Base-by-base conservation (phyloP, 371 early-diverging fungal species). In the Lichtheimia hyalospora region DNA sequence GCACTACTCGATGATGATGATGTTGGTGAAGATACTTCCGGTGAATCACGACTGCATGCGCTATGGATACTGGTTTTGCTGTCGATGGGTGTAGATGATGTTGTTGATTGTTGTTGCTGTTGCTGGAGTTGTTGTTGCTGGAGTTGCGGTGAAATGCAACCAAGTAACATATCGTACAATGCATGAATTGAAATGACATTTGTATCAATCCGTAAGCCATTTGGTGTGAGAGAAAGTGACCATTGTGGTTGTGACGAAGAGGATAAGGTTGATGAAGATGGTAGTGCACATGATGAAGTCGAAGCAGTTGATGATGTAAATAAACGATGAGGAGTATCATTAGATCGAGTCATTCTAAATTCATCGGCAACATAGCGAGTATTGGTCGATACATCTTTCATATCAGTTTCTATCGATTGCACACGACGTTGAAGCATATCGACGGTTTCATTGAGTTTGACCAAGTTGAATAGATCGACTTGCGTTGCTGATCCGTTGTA, bases 171-270 rank as follows among this genome's bases (percentile, higher is more conserved):
- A 46, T 75, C 68, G 41, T 79, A 74, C 20, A 79, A 40, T 46
- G 70, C 71, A 42, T 74, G 71, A 18, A 79, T 49, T 0, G 80
- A 76, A 14, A 70, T 51, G 34, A 79, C 75, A 23, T 74, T 70
- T 2, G 80, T 79, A 43, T 79, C 77, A 39, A 79, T 74, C 4
- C 76, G 58, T 15, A 79, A 27, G 0, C 80, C 80, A 21, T 63
- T 63, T 18, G 71, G 71, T 0, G 80, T 79, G 0, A 76, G 58
- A 12, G 80, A 76, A 8, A 79, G 41, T 4, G 71, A 57, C 80
- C 80, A 79, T 54, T 54, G 50, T 24, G 49, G 23, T 15, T 28
- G 20, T 5, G 52, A 43, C 7, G 43, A n/a, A 7, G 60, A 8
- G 14, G 61, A 16, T 42, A 52, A 49, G 13, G 58, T 16, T 25